Percentiles rank a stretch among this genome's conserved stretches.
phyloP scores from a whole-genome alignment of 2,329 filamentous ascomycete species.

The Colletotrichum eleusines region DNA sequence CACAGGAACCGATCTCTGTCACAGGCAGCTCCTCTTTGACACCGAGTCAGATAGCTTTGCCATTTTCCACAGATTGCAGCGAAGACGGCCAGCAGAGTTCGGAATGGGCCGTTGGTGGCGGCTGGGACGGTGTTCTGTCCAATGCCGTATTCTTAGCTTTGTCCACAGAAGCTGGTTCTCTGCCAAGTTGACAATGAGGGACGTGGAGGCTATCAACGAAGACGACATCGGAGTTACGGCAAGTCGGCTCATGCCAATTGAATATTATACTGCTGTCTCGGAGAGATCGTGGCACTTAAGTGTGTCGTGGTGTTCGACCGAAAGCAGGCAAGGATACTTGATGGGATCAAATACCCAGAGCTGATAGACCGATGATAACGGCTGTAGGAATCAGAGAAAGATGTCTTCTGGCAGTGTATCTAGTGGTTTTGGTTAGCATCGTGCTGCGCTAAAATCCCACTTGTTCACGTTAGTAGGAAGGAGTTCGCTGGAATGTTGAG shows the following conservation, averaged over 20 bases:
- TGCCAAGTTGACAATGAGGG: neutral
- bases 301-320: neutral
- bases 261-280: neutral
- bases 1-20: neutral
- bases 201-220: neutral
- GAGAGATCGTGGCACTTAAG: neutral
- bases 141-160: neutral
- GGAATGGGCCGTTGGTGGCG: neutral
- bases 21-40: neutral
- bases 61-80: neutral
- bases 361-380: neutral
- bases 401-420: too few relatives aligned
- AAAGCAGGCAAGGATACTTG: neutral
- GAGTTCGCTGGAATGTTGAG: too few relatives aligned
- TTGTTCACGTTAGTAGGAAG: too few relatives aligned
- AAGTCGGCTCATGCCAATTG: conserved; percentile 1
- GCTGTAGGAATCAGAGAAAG: neutral
- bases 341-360: neutral
- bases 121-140: neutral
- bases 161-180: neutral
- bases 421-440: too few relatives aligned
- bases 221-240: neutral
- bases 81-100: conserved; percentile 27
- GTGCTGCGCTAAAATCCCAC: too few relatives aligned
- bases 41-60: neutral